Evolutionary conservation across 441 rosid genomes (phyloP).

Genomic region (Geranium incanum): DNA sequence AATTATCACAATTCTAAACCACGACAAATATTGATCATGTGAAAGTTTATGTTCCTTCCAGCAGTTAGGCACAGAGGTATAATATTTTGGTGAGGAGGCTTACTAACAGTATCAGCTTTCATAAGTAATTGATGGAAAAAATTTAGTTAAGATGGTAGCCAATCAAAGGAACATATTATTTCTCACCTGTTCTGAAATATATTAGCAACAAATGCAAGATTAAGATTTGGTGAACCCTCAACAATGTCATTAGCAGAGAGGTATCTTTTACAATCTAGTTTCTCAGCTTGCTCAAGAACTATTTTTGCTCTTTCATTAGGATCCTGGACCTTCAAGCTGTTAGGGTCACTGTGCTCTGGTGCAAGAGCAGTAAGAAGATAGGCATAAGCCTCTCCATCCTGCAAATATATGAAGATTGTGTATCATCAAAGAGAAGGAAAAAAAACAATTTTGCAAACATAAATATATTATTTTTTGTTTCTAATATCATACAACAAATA

Average conservation of each 20-base stretch:
- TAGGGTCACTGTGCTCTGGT: constrained; percentile 63
- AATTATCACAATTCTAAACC: background rate
- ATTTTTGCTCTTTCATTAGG: constrained; percentile 69
- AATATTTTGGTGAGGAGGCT: background rate
- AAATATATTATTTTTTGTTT: constrained; percentile 10
- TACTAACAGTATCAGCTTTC: background rate
- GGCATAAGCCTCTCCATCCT: constrained; percentile 99
- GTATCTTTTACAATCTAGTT: constrained; percentile 78
- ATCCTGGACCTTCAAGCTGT: constrained; percentile 48
- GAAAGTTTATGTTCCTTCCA: background rate
- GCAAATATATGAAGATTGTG: constrained; percentile 22
- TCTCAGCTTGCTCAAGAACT: constrained; percentile 91
- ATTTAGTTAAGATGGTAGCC: background rate
- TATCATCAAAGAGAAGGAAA: constrained; percentile 5
- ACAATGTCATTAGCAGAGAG: constrained; percentile 81
- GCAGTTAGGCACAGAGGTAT: background rate
- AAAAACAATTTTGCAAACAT: background rate
- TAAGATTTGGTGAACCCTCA: constrained; percentile 95
- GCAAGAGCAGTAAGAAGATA: constrained; percentile 90
- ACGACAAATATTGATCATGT: background rate
- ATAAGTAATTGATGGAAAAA: background rate
- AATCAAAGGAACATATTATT: background rate
- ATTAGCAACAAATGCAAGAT: constrained; percentile 94
- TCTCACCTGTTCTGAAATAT: constrained; percentile 85
- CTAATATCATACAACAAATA: background rate